Evolutionary conservation across 108 stramenopile species (phyloP), one percentile per base, ranked within the genome.

Genomic region (Schizochytrium sp.): DNA sequence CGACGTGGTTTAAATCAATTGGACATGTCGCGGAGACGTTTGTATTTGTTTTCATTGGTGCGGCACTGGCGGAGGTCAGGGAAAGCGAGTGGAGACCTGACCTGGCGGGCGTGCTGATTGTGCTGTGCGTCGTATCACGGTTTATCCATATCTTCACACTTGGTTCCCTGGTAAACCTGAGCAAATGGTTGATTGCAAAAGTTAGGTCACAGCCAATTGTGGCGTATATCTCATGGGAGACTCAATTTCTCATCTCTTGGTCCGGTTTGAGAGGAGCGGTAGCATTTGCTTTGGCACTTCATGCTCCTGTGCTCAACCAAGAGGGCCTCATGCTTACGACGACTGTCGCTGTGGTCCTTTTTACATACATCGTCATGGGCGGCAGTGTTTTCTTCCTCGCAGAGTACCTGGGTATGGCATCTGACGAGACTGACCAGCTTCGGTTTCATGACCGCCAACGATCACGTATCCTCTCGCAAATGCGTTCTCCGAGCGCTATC

Each of bases 1-100:
- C 97, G 90, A 96, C 96, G 89, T 97, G 97, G 61, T 98, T 98
- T 93, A 94, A 96, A 3, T 96, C 96, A 28, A 91, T 98, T 61
- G 96, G 96, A 4, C 94, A 93, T 4, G 91, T 97, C 4, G 93
- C 95, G 15, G 98, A 98, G 88, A 96, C 96, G 44, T 94, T 96
- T 59, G 97, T 98, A 7, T 98, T 97, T 91, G 76, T 98, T 8
- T 98, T 83, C 55, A 49, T 83, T 53, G 76, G 76, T 5, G 40
- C 76, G n/a, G 38, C 76, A 1, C 76, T 83, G 15, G 47, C 53
- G 38, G 47, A 49, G 50, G 76, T 83, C 47, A 46, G 50, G 15
- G 76, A 83, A 40, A 55, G 40, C 53, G 76, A 83, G 28, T 83
- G 76, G 76, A 47, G 53, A 2, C 5, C 53, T 5, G 76, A 55